Conservation (phyloP, 2,329 filamentous ascomycete species). For the Beauveria medogensis region DNA sequence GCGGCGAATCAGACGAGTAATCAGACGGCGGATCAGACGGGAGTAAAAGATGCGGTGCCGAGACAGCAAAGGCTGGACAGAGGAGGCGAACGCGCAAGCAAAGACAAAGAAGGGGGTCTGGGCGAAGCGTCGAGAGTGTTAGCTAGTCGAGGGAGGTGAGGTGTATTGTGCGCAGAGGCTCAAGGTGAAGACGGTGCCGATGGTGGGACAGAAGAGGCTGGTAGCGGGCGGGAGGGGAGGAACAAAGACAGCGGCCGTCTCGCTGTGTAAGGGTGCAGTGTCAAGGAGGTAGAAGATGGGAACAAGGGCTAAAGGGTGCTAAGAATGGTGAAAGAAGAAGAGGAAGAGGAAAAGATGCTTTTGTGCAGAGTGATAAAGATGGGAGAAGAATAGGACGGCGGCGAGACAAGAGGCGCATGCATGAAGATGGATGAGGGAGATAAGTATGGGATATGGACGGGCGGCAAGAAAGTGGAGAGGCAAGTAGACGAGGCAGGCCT, state of each 20-base stretch:
- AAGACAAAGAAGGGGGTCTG: background rate
- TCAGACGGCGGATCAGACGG: background rate
- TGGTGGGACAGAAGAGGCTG: constrained; percentile 8
- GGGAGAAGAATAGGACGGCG: constrained; percentile 5
- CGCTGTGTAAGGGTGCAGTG: background rate
- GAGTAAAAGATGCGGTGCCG: background rate
- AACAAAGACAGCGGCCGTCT: constrained; percentile 8
- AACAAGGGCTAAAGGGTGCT: background rate
- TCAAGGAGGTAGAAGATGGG: background rate
- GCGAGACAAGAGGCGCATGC: constrained; percentile 6
- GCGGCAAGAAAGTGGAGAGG: constrained; percentile 11
- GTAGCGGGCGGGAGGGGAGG: constrained; percentile 4
- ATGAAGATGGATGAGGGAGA: constrained; percentile 10
- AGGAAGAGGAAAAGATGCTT: background rate
- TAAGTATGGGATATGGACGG: constrained; percentile 1
- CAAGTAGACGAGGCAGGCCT: constrained; percentile 6
- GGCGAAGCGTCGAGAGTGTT: background rate
- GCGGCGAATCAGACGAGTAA: too few species aligned
- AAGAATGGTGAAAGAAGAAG: background rate
- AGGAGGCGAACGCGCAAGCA: background rate
- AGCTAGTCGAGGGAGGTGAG: background rate
- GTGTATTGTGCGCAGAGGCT: background rate
- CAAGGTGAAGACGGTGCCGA: background rate
- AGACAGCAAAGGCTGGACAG: background rate
- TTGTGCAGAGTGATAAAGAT: constrained; percentile 1